Conservation (phyloP, 306 rosid genomes). For the Quercus parvula region DNA sequence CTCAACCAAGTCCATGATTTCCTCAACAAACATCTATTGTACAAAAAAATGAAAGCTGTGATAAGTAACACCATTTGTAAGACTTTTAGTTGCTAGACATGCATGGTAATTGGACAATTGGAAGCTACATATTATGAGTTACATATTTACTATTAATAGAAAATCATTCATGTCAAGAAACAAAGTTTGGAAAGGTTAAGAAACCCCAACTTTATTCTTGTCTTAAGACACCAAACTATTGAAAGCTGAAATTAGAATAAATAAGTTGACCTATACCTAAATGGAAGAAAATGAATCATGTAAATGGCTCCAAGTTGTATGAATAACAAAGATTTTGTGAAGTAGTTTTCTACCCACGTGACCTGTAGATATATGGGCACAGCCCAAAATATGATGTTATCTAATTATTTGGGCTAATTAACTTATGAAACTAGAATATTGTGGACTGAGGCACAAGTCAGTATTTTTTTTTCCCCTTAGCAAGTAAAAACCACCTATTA, state of each 20-base stretch:
- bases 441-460: no score
- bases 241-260: not conserved
- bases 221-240: not conserved
- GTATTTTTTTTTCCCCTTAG: no score
- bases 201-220: not conserved
- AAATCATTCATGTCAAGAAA: not conserved
- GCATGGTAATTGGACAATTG: no score
- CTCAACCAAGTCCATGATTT: constrained; percentile 53
- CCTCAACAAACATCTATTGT: constrained; percentile 46
- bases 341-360: no score
- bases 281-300: not conserved
- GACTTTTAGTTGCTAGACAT: no score
- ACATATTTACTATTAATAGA: not conserved
- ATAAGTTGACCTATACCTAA: not conserved
- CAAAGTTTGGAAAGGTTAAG: not conserved
- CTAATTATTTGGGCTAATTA: no score
- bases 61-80: not conserved
- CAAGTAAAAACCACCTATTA: no score
- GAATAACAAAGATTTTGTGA: not conserved
- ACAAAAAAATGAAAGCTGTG: not conserved
- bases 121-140: not conserved
- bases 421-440: no score
- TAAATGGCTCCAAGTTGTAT: not conserved
- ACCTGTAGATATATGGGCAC: no score
- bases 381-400: no score